A percentile compares a stretch with the other conserved stretches of the same genome.
These are phyloP conservation scores for Brettanomyces nanus DNA, from an alignment of 805 yeast genomes.

Conservation along the genomic window DNA sequence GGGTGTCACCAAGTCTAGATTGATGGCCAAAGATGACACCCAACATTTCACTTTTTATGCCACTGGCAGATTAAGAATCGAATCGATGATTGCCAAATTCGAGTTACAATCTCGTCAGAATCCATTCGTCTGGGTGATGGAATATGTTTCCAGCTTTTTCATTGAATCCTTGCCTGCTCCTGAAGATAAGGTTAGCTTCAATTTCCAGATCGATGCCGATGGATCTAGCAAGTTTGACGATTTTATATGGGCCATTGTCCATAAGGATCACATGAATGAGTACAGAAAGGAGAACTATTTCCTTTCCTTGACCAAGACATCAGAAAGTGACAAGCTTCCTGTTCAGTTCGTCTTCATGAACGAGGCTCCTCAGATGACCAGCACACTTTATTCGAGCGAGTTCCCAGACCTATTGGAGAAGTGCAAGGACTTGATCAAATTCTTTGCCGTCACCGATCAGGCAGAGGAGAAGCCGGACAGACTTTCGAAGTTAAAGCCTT, in stretches of 20 bases:
- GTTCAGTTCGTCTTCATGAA: slow-evolving; percentile 76
- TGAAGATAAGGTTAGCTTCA: slow-evolving; percentile 53
- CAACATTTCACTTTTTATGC: slow-evolving; percentile 66
- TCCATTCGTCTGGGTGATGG: slow-evolving; percentile 57
- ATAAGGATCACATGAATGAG: slow-evolving; percentile 74
- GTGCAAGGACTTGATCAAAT: slow-evolving; percentile 43
- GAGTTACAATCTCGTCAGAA: slow-evolving; percentile 76
- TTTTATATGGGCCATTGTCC: slow-evolving; percentile 76
- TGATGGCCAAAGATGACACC: slow-evolving; percentile 53
- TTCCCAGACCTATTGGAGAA: slow-evolving; percentile 35
- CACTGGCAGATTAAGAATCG: slow-evolving; percentile 78
- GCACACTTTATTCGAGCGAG: slow-evolving; percentile 45
- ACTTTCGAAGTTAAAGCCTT: slow-evolving; percentile 45
- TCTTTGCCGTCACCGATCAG: slow-evolving; percentile 77
- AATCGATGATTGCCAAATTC: slow-evolving; percentile 51
- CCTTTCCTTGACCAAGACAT: slow-evolving; percentile 75
- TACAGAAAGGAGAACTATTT: slow-evolving; percentile 71
- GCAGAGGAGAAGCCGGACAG: slow-evolving; percentile 62
- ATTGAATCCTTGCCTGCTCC: slow-evolving; percentile 48
- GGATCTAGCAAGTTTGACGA: slow-evolving; percentile 44
- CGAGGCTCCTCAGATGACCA: slow-evolving; percentile 78
- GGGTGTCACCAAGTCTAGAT: slow-evolving; percentile 43
- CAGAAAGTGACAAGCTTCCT: slow-evolving; percentile 67
- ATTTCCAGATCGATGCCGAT: slow-evolving; percentile 44
- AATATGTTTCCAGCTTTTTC: slow-evolving; percentile 49